phyloP scores from a whole-genome alignment of 2,329 filamentous ascomycete species.

The Trichoderma arundinaceum region DNA sequence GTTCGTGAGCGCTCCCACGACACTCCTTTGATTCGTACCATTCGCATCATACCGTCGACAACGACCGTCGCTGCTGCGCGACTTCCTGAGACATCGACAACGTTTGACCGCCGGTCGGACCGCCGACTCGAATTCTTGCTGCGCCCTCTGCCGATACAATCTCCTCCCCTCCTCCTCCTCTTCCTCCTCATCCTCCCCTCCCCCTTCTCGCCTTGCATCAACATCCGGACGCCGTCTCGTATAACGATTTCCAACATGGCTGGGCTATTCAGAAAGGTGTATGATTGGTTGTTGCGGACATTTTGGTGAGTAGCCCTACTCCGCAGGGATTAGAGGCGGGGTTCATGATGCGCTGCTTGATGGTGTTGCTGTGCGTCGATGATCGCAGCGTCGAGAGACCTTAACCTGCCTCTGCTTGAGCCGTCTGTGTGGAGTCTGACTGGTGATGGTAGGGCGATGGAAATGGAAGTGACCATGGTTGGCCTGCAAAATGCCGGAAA shows the following conservation, averaged over 20 bases:
- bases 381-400: neutral
- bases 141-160: slow-evolving; percentile 17
- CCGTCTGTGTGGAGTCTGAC: slow-evolving; percentile 30
- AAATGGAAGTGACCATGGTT: slow-evolving; percentile 99
- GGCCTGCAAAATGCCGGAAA: slow-evolving; percentile 98
- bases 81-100: slow-evolving; percentile 21
- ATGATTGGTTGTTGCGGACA: slow-evolving; percentile 96
- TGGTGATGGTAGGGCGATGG: slow-evolving; percentile 74
- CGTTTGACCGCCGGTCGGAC: slow-evolving; percentile 24
- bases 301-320: slow-evolving; percentile 76
- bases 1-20: slow-evolving; percentile 9
- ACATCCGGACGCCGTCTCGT: slow-evolving; percentile 16
- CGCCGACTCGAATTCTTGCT: slow-evolving; percentile 10
- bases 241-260: slow-evolving; percentile 65
- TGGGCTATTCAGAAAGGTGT: slow-evolving; percentile 89
- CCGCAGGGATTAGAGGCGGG: slow-evolving; percentile 12
- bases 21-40: neutral
- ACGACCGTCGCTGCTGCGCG: slow-evolving; percentile 24
- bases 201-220: neutral
- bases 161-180: neutral
- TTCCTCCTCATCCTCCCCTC: neutral
- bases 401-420: slow-evolving; percentile 15
- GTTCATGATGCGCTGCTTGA: neutral
- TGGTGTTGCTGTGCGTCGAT: slow-evolving; percentile 14
- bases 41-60: neutral